Evolutionary conservation across 495 filamentous ascomycete genomes (phyloP).

Genomic region (Niebla homalea): DNA sequence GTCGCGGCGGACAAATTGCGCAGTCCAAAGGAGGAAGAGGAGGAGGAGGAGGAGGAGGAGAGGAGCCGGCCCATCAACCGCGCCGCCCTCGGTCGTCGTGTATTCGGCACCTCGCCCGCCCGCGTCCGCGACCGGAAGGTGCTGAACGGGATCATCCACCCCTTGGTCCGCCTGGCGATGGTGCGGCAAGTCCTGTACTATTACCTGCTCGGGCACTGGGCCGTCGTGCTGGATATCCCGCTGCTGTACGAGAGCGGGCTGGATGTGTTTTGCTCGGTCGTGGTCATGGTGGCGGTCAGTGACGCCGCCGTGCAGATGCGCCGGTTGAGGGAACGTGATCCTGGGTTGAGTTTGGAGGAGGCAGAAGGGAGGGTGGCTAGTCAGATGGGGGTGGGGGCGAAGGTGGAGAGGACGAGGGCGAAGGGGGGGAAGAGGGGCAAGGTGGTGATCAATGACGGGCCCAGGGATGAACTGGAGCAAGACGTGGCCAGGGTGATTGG

Average conservation of each 20-base stretch:
- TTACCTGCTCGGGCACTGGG: conserved; percentile 65
- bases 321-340: conserved; percentile 57
- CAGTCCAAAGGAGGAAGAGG: conserved; percentile 23
- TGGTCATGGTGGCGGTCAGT: conserved; percentile 71
- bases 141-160: conserved; percentile 86
- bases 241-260: conserved; percentile 77
- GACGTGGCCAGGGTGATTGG: conserved; percentile 51
- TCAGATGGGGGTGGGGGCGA: conserved; percentile 72
- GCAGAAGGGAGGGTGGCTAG: conserved; percentile 68
- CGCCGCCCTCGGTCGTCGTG: conserved; percentile 66
- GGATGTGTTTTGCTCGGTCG: conserved; percentile 66
- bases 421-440: conserved; percentile 38
- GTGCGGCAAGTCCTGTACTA: conserved; percentile 48
- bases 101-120: conserved; percentile 64
- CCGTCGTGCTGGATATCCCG: conserved; percentile 85
- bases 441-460: conserved; percentile 80
- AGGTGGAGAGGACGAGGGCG: conserved; percentile 54
- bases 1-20: conserved; percentile 17
- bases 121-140: conserved; percentile 51
- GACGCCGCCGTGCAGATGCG: conserved; percentile 68
- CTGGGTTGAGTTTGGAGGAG: conserved; percentile 58
- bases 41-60: conserved; percentile 17
- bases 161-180: conserved; percentile 66
- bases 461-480: conserved; percentile 46
- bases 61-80: conserved; percentile 58